Evolutionary conservation across 2,329 filamentous ascomycete genomes (phyloP), one percentile per base, ranked within the genome.

Genomic region (Fusarium subglutinans): DNA sequence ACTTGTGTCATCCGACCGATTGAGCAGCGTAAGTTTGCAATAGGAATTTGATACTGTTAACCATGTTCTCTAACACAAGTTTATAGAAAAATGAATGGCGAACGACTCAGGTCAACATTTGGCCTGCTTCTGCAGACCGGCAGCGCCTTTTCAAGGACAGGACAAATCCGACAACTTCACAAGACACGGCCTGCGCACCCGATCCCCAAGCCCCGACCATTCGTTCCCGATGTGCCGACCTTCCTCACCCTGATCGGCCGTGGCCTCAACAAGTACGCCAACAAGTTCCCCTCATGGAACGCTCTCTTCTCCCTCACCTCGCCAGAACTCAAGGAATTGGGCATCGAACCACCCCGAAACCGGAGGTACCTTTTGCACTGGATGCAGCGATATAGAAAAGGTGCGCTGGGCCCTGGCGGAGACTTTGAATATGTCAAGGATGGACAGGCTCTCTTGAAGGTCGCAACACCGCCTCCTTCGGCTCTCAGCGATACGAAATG

Each of bases 241-340:
- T 98, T 99, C 83, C 91, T 98, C 72, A 94, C 90, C 41, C 87
- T 98, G 68, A 98, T 98, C 83, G 96, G 96, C 77, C 95, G 96
- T 73, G 92, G 92, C 77, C 90, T 98, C 78, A 91, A 89, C 79
- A 90, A 93, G 80, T 94, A 98, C 85, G 90, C 93, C 55, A 87
- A 90, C 83, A 98, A 98, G 83, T 94, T 99, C 78, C 91, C 93
- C 6, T 92, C 93, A 17, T 98, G 96, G 96, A 93, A 96, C 60
- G 90, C 94, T 11, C 90, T 99, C 51, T 98, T 98, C 88, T 91
- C 91, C 51, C 87, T 96, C 73, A 91, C 90, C 28, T 94, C 94
- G 24, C 82, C 87, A 50, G 91, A 98, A 83, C 87, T 99, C 75
- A 91, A 91, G 75, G 92, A 96, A 77, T 87, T 96, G 24, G 96